These are phyloP conservation scores for Amanita exitialis DNA, from an alignment of 768 basidiomycete genomes.

Conservation along the genomic window DNA sequence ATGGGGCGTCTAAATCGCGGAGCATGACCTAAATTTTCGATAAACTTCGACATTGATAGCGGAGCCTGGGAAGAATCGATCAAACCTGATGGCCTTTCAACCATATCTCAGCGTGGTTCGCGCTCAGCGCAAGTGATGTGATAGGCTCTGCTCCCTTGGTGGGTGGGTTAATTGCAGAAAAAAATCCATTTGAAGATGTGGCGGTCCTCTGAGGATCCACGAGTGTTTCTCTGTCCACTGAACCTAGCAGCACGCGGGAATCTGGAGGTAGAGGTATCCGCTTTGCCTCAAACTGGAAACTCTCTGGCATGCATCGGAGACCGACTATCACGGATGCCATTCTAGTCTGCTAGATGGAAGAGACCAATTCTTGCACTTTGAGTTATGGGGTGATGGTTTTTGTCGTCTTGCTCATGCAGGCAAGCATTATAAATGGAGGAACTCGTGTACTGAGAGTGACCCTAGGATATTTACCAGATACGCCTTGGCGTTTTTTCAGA, in stretches of 20 bases:
- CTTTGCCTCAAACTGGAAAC: constrained; percentile 6
- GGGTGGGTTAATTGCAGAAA: constrained; percentile 21
- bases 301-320: constrained; percentile 2
- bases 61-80: not conserved
- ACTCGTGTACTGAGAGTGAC: constrained; percentile 2
- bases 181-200: constrained; percentile 29
- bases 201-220: constrained; percentile 13
- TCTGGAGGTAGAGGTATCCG: constrained; percentile 19
- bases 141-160: constrained; percentile 10
- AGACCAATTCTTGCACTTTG: not conserved
- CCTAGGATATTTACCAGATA: not conserved
- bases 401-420: not conserved
- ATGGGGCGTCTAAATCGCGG: constrained; percentile 33
- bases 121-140: constrained; percentile 27
- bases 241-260: constrained; percentile 21
- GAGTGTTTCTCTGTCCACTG: not conserved
- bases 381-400: not conserved
- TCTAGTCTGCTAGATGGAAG: not conserved
- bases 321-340: constrained; percentile 1
- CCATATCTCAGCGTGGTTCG: constrained; percentile 38
- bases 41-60: not conserved
- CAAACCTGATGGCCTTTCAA: constrained; percentile 29
- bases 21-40: constrained; percentile 28
- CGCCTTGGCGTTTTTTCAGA: not conserved
- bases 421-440: not conserved